These are phyloP conservation scores for Sugiyamaella qingdaonensis DNA, from an alignment of 805 yeast species.

Conservation along the genomic window DNA sequence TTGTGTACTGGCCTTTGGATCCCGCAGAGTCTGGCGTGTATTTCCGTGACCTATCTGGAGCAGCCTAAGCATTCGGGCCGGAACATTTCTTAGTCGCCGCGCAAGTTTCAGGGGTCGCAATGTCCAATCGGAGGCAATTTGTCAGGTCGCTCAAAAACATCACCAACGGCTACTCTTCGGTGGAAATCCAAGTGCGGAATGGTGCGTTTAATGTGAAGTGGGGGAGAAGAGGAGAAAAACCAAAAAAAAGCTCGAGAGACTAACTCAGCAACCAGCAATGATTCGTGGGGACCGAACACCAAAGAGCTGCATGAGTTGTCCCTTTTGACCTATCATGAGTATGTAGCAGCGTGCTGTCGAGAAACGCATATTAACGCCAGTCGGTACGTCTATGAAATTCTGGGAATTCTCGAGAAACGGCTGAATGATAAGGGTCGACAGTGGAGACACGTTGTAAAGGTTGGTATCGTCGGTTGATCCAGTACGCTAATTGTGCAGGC, in stretches of 20 bases:
- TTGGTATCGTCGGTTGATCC: neutral
- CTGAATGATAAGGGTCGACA: slow-evolving; percentile 92
- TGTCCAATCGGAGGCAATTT: slow-evolving; percentile 36
- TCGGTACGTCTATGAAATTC: slow-evolving; percentile 74
- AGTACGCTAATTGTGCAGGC: slow-evolving; percentile 29
- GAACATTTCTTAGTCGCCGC: neutral
- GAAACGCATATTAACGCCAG: neutral
- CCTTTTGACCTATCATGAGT: slow-evolving; percentile 58
- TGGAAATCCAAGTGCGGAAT: slow-evolving; percentile 83
- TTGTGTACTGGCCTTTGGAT: too few relatives aligned
- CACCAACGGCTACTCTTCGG: slow-evolving; percentile 79
- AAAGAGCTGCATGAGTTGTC: slow-evolving; percentile 80
- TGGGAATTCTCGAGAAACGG: slow-evolving; percentile 89
- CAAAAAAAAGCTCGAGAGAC: neutral
- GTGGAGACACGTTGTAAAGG: slow-evolving; percentile 94
- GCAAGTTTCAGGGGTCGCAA: neutral
- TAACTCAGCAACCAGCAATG: slow-evolving; percentile 67
- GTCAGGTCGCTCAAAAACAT: slow-evolving; percentile 83
- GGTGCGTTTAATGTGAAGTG: slow-evolving; percentile 17
- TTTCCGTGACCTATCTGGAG: too few relatives aligned
- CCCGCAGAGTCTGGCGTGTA: too few relatives aligned
- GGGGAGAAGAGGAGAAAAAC: neutral
- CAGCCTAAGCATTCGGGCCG: too few relatives aligned
- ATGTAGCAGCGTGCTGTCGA: slow-evolving; percentile 2
- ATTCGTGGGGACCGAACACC: slow-evolving; percentile 73